Base-by-base conservation (phyloP, 169 alveolate species). In the Cyclospora cayetanensis region DNA sequence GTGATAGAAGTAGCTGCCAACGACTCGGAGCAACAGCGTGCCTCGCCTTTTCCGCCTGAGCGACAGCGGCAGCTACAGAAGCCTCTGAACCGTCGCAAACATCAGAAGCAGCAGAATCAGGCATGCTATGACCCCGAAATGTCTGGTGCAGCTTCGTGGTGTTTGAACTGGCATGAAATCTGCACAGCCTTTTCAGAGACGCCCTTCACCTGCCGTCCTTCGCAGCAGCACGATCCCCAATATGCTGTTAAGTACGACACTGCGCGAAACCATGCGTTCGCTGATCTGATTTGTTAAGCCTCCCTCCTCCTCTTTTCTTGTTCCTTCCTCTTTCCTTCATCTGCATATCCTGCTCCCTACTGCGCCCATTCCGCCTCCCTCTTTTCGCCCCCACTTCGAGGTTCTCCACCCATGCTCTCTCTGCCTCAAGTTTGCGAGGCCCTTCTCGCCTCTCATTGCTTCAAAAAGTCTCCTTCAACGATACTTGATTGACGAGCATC, bases 21-120 rank as follows among this genome's bases (percentile, higher is more conserved):
- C 22, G 41, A 22, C 35, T 11, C 77, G 41, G 77, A 42, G 25
- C 11, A 22, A 12, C 60, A 12, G 60, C 60, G 60, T 12, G 60
- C 11, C 11, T 12, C 27, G 37, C 77, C 41, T 25, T n/a, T n/a
- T n/a, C n/a, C n/a, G 42, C 15, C 46, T 15, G 41, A 66, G 22
- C 25, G 42, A 20, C 77, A 5, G 41, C 41, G 34, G 77, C 77
- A 27, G 77, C 42, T n/a, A 18, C 77, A 65, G 77, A 35, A 25
- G 77, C 77, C 20, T 4, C 70, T 4, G 77, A 35, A 65, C 20
- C 77, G n/a, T n/a, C n/a, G n/a, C n/a, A n/a, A n/a, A n/a, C 77
- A 66, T 35, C 77, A 65, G 77, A 35, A 65, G 77, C 77, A 65
- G 77, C 77, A 66, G 77, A 37, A 66, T 11, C 77, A 66, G 18